Conservation (phyloP, 2,329 filamentous ascomycete genomes). For the Clonostachys rhizophaga region DNA sequence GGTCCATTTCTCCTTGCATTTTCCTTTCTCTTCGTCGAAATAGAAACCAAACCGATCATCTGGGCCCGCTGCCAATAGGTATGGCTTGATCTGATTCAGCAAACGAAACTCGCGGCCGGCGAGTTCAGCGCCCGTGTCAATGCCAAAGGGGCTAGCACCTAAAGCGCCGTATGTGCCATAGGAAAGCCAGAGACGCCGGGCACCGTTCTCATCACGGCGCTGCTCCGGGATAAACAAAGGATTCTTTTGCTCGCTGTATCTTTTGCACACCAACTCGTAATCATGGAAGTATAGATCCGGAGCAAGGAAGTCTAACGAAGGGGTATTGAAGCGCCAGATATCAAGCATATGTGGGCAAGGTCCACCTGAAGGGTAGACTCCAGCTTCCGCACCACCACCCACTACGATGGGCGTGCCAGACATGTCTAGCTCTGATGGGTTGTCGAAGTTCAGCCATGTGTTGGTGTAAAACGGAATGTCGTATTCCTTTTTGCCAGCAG, state of each 20-base stretch:
- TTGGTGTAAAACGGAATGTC: constrained; percentile 25
- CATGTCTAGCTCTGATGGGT: constrained; percentile 18
- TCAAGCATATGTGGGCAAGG: constrained; percentile 24
- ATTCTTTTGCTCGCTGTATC: constrained; percentile 29
- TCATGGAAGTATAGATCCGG: constrained; percentile 45
- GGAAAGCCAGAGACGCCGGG: constrained; percentile 32
- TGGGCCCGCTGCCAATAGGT: constrained; percentile 19
- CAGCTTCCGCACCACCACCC: constrained; percentile 25
- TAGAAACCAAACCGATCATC: constrained; percentile 26
- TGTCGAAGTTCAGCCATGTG: constrained; percentile 25
- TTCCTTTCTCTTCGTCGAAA: constrained; percentile 22
- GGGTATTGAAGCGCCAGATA: constrained; percentile 32
- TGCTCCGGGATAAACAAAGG: constrained; percentile 48
- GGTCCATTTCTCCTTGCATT: constrained; percentile 18
- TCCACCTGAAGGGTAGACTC: constrained; percentile 28
- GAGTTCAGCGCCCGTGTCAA: constrained; percentile 17
- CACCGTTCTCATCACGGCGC: constrained; percentile 38
- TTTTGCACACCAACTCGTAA: constrained; percentile 33
- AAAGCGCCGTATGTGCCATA: constrained; percentile 31
- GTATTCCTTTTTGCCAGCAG: constrained; percentile 23
- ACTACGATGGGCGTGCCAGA: constrained; percentile 20
- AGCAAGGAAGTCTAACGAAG: constrained; percentile 35
- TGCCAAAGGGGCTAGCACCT: constrained; percentile 31
- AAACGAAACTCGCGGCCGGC: background rate
- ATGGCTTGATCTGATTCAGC: background rate